phyloP scores from a whole-genome alignment of 108 stramenopile genomes.

The Skeletonema potamos region DNA sequence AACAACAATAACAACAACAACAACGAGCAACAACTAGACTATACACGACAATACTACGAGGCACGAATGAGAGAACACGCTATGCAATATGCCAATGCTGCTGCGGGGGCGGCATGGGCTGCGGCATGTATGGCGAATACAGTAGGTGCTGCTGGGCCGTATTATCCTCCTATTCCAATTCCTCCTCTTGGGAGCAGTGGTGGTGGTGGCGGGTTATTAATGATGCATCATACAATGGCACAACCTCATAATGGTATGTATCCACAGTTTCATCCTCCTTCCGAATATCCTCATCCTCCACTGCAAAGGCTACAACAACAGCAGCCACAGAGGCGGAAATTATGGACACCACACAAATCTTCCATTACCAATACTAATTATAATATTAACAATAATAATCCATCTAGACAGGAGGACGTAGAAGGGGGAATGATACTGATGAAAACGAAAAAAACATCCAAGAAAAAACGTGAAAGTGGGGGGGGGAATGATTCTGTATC shows the following conservation, averaged over 20 bases:
- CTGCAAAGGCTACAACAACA: background rate
- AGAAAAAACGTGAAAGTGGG: conserved; percentile 20
- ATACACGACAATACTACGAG: conserved; percentile 66
- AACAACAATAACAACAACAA: background rate
- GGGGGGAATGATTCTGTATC: conserved; percentile 35
- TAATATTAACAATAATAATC: background rate
- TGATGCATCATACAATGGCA: no score
- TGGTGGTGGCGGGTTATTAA: background rate
- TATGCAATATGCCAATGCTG: conserved; percentile 80
- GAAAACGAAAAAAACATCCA: conserved; percentile 32
- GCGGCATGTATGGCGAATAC: conserved; percentile 38
- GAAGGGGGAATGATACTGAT: no score
- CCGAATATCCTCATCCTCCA: background rate
- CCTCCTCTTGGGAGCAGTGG: no score
- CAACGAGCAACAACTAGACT: conserved; percentile 16
- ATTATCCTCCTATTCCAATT: no score
- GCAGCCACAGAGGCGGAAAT: conserved; percentile 22
- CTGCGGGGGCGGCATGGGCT: conserved; percentile 80
- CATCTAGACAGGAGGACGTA: conserved; percentile 7
- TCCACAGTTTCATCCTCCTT: background rate
- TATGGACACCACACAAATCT: conserved; percentile 30
- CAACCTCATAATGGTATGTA: no score
- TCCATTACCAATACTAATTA: background rate
- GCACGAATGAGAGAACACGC: conserved; percentile 82
- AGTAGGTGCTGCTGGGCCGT: background rate